A percentile compares a stretch with the other conserved stretches of the same genome.
phyloP scores from a whole-genome alignment of 2,329 filamentous ascomycete species.

The Fusarium solani-melongenae region DNA sequence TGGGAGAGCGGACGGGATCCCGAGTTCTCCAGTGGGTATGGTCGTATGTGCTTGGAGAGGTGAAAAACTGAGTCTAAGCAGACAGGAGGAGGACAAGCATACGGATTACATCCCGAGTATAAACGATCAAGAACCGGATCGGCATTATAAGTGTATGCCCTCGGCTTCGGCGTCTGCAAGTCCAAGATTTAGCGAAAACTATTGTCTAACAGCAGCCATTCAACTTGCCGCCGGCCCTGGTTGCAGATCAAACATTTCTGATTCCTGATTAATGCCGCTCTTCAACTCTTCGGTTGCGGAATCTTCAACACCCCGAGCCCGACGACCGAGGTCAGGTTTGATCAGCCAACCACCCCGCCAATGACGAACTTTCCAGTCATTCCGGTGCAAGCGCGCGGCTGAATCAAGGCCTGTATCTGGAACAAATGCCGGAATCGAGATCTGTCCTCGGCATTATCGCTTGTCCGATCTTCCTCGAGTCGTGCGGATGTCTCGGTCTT shows the following conservation, averaged over 20 bases:
- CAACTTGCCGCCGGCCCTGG: background rate
- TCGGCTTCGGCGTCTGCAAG: background rate
- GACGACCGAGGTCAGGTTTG: background rate
- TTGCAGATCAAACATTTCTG: background rate
- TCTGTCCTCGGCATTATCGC: slow-evolving; percentile 17
- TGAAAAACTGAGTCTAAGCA: background rate
- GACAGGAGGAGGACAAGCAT: background rate
- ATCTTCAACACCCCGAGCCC: background rate
- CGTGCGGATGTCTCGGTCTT: slow-evolving; percentile 4
- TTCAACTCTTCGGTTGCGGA: background rate
- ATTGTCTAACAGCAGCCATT: background rate
- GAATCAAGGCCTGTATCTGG: slow-evolving; percentile 1
- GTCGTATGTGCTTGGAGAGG: background rate
- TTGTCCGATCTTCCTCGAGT: background rate
- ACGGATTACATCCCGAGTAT: background rate
- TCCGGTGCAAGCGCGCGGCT: slow-evolving; percentile 27
- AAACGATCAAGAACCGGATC: background rate
- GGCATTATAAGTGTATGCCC: background rate
- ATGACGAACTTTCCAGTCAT: background rate
- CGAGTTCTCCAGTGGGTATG: background rate
- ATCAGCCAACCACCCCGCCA: background rate
- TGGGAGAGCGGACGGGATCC: background rate
- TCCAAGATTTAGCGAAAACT: background rate
- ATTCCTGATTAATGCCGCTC: background rate
- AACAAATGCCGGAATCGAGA: slow-evolving; percentile 18